These are phyloP conservation scores for Phaeosphaeria sp. DNA, from an alignment of 2,329 filamentous ascomycete species.

Conservation along the genomic window DNA sequence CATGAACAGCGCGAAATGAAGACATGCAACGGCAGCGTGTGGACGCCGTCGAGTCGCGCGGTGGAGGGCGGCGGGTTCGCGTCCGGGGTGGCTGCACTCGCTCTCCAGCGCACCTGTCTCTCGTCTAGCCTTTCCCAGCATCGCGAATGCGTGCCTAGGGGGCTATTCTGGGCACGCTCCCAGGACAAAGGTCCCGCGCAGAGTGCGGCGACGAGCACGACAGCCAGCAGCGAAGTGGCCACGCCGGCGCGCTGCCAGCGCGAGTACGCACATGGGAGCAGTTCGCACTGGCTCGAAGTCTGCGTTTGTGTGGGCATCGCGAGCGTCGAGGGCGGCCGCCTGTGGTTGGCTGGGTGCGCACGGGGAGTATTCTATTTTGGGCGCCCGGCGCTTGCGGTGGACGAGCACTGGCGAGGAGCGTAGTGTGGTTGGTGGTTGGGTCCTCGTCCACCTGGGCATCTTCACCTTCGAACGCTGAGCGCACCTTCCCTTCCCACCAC, in stretches of 20 bases:
- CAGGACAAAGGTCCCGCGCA: conserved; percentile 11
- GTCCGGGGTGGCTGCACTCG: conserved; percentile 5
- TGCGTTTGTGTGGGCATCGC: not conserved
- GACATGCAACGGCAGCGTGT: not conserved
- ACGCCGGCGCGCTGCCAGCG: not conserved
- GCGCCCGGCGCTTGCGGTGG: conserved; percentile 12
- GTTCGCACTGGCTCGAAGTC: not conserved
- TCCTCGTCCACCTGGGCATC: conserved; percentile 25
- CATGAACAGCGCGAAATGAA: not conserved
- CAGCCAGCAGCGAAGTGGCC: not conserved
- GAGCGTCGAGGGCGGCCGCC: not conserved
- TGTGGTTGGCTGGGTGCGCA: conserved; percentile 21
- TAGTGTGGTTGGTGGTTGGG: conserved; percentile 14
- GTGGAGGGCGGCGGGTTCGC: not conserved
- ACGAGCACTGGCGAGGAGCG: conserved; percentile 19
- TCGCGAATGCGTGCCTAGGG: conserved; percentile 25
- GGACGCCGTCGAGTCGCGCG: not conserved
- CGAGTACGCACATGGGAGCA: not conserved
- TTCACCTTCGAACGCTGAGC: conserved; percentile 21
- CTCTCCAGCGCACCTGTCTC: conserved; percentile 6
- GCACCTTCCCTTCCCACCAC: conserved; percentile 19
- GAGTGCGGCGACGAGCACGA: conserved; percentile 1
- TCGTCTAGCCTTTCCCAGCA: conserved; percentile 23
- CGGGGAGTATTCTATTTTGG: conserved; percentile 14
- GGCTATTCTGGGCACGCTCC: conserved; percentile 14